A percentile compares a stretch with the other conserved stretches of the same genome.
phyloP scores from a whole-genome alignment of 345 rosid genomes.

The Toxicodendron radicans region DNA sequence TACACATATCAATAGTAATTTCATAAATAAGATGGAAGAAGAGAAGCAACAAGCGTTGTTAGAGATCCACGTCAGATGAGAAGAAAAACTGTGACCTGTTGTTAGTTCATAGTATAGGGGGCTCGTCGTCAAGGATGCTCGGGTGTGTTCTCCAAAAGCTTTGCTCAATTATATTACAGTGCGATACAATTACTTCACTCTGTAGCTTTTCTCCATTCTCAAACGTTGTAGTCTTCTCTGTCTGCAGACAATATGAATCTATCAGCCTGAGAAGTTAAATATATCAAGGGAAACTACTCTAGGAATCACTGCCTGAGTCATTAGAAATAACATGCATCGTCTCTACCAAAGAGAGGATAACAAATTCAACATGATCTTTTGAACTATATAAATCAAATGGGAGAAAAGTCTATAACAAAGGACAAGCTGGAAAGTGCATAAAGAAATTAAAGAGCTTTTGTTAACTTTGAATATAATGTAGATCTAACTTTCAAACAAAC shows the following conservation, averaged over 20 bases:
- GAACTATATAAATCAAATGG: background rate
- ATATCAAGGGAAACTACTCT: background rate
- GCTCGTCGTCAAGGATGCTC: slow-evolving; percentile 37
- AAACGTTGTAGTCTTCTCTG: slow-evolving; percentile 19
- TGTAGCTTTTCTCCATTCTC: slow-evolving; percentile 31
- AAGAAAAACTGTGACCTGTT: background rate
- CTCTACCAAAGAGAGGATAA: background rate
- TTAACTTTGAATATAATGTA: no score
- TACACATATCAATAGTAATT: background rate
- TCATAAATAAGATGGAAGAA: background rate
- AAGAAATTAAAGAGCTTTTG: no score
- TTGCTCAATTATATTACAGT: slow-evolving; percentile 61
- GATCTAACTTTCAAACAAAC: no score
- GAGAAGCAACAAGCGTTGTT: background rate
- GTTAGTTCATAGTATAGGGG: background rate
- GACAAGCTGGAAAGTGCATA: background rate
- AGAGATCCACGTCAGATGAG: background rate
- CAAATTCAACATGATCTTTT: background rate
- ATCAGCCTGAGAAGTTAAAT: background rate
- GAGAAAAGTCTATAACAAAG: background rate
- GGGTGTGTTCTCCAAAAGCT: slow-evolving; percentile 67
- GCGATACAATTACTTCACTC: slow-evolving; percentile 39
- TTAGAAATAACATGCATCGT: background rate
- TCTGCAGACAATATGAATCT: slow-evolving; percentile 26
- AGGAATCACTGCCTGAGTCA: background rate